phyloP scores from a whole-genome alignment of 139 green algal genomes.

The Tetradesmus obliquus region DNA sequence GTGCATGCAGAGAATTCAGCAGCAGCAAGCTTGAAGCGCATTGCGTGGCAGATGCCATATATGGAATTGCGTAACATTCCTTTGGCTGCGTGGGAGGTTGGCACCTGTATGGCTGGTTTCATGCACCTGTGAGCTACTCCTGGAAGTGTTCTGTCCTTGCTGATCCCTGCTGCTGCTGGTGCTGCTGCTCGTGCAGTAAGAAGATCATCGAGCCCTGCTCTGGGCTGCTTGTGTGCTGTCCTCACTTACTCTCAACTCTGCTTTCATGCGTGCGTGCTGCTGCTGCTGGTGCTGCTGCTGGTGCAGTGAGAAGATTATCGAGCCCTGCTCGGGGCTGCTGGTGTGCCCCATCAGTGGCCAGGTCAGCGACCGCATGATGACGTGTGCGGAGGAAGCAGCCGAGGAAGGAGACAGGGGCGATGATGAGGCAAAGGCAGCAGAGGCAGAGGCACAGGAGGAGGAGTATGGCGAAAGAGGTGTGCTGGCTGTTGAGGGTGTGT shows the following conservation, averaged over 20 bases:
- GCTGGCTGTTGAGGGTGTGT: not conserved
- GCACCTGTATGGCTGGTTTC: too few relatives aligned
- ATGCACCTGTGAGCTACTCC: not conserved
- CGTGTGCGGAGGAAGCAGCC: constrained; percentile 31
- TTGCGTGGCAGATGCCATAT: too few relatives aligned
- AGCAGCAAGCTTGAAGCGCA: too few relatives aligned
- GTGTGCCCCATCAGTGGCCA: constrained; percentile 45
- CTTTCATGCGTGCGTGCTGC: not conserved
- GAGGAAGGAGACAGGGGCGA: not conserved
- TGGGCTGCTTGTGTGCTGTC: not conserved
- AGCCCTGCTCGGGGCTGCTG: constrained; percentile 30
- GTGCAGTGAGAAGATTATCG: constrained; percentile 49
- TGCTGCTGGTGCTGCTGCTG: not conserved
- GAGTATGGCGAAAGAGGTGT: constrained; percentile 26
- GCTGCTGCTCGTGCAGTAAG: constrained; percentile 38
- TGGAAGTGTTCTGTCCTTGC: not conserved
- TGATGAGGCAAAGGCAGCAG: not conserved
- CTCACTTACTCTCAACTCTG: not conserved
- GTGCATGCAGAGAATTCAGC: not conserved
- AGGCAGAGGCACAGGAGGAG: not conserved
- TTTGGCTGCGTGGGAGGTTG: too few relatives aligned
- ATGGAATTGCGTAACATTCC: too few relatives aligned
- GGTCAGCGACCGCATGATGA: constrained; percentile 12
- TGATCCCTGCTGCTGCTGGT: not conserved
- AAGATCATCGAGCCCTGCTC: constrained; percentile 35